phyloP scores from a whole-genome alignment of 106 monocot species.

The Phalaenopsis equestris region DNA sequence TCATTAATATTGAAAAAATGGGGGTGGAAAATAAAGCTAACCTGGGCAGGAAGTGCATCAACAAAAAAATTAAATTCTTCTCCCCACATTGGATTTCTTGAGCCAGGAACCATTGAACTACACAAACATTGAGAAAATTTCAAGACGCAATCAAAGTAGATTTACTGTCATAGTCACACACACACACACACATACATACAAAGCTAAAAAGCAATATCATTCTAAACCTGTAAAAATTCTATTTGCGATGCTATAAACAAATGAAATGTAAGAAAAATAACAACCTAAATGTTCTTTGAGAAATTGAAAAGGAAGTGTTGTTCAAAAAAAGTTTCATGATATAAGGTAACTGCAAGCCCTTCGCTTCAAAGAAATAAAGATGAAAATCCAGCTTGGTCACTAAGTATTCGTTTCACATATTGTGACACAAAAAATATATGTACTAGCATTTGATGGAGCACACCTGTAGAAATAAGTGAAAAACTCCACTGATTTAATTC shows the following conservation, averaged over 20 bases:
- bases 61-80: conserved; percentile 96
- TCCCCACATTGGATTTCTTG: conserved; percentile 99
- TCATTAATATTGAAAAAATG: conserved; percentile 1
- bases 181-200: neutral
- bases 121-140: conserved; percentile 12
- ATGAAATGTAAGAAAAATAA: neutral
- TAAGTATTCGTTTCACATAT: neutral
- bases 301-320: neutral
- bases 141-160: neutral
- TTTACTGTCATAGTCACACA: neutral
- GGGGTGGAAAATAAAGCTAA: conserved; percentile 22
- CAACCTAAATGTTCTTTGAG: neutral
- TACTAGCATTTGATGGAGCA: neutral
- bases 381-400: neutral
- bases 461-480: too few relatives aligned
- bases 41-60: conserved; percentile 85
- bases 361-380: neutral
- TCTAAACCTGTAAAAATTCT: neutral
- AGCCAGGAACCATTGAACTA: conserved; percentile 99
- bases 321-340: neutral
- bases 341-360: neutral
- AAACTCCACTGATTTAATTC: neutral
- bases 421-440: neutral
- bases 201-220: neutral
- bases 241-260: neutral